Evolutionary conservation across 352 stramenopile genomes (phyloP), one percentile per base, ranked within the genome.

Genomic region (Globisporangium barbulae): DNA sequence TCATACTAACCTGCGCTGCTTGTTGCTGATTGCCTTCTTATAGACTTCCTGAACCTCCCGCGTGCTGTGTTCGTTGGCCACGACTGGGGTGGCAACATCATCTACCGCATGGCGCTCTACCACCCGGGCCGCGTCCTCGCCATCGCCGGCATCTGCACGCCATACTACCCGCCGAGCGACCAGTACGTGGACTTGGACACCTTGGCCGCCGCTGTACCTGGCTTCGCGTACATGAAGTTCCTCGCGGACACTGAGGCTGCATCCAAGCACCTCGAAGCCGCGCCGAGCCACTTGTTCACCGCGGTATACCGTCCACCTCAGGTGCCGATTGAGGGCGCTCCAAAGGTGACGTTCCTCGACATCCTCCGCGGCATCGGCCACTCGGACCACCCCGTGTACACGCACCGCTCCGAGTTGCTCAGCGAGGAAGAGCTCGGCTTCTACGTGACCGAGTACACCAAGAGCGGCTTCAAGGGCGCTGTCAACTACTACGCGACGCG

Each of bases 71-170:
- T 89, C 37, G 61, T 85, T 37, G 81, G 77, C 15, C 81, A 90
- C 15, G 81, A 90, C 60, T 90, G 81, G 81, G 81, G 81, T 33
- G 77, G 69, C 17, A 61, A 68, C n/a, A 68, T 70, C 5, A 76
- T 82, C 25, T 90, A 75, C 73, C 73, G 70, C 54, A 84, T 89
- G 68, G 70, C 71, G 49, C 64, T 89, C 13, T 88, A 79, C 68
- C 78, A 88, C 53, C 77, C 77, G 2, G 66, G 78, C 37, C 79
- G 81, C 2, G 76, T 89, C 28, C 52, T 84, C 22, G 81, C 74
- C 21, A 70, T 85, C 10, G 78, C 63, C n/a, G 62, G 73, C n/a
- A 69, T 90, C 39, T 88, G 75, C 63, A 89, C 78, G 45, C 79
- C 81, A 25, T 88, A 82, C 61, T 61, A 78, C 31, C 77, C 79